These are phyloP conservation scores for Suillus americanus DNA, from an alignment of 768 basidiomycete species.

Conservation along the genomic window DNA sequence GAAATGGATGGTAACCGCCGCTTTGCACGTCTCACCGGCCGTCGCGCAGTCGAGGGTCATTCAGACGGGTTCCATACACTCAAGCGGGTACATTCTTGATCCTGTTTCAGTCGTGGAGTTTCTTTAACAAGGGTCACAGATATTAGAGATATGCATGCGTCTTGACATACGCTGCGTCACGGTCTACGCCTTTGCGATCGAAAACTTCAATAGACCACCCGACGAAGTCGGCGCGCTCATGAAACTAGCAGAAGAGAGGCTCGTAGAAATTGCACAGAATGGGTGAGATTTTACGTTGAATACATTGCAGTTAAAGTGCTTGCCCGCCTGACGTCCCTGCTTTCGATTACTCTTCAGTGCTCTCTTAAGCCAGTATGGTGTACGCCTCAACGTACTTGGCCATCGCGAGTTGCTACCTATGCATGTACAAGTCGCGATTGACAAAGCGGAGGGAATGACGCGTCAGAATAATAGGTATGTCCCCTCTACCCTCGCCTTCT, in stretches of 20 bases:
- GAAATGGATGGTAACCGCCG: constrained; percentile 98
- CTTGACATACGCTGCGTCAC: constrained; percentile 84
- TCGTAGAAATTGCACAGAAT: constrained; percentile 74
- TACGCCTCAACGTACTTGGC: constrained; percentile 84
- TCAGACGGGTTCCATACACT: constrained; percentile 80
- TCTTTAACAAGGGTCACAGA: constrained; percentile 40
- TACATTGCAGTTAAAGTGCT: neutral
- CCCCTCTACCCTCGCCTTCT: constrained; percentile 1
- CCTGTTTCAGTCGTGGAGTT: neutral
- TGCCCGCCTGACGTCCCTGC: neutral
- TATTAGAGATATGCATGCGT: constrained; percentile 80
- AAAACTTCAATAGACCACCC: constrained; percentile 88
- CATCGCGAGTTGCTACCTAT: constrained; percentile 71
- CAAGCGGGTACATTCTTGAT: constrained; percentile 56
- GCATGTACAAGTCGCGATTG: constrained; percentile 66
- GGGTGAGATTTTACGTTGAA: constrained; percentile 56
- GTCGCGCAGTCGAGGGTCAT: constrained; percentile 77
- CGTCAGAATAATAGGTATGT: constrained; percentile 66
- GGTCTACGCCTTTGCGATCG: constrained; percentile 97
- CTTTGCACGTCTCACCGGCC: constrained; percentile 71
- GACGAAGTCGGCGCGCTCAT: constrained; percentile 89
- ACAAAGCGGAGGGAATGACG: constrained; percentile 77
- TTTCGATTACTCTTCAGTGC: neutral
- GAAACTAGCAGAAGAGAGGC: constrained; percentile 74
- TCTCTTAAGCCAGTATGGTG: constrained; percentile 54